phyloP scores from a whole-genome alignment of 306 rosid genomes.

The Cucurbita argyrosperma region DNA sequence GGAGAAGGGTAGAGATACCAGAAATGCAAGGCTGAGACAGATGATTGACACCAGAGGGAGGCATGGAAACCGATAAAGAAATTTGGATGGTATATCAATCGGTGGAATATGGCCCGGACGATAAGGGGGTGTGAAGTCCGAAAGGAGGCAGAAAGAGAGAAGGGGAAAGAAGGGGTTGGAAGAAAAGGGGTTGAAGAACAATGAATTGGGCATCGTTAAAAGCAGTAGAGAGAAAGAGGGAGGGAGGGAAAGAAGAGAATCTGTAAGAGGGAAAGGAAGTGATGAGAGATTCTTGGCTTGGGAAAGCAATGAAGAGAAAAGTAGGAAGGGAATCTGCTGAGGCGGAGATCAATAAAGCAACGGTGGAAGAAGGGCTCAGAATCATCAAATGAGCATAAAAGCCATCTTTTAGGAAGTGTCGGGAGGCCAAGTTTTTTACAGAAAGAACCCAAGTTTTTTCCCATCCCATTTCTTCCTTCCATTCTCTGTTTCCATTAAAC shows the following conservation, averaged over 20 bases:
- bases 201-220: constrained; percentile 39
- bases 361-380: constrained; percentile 38
- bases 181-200: constrained; percentile 28
- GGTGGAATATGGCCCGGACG: constrained; percentile 15
- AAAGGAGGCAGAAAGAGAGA: constrained; percentile 21
- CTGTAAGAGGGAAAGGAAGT: constrained; percentile 38
- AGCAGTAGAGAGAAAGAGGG: constrained; percentile 16
- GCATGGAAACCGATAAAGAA: constrained; percentile 25
- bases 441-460: too few species aligned
- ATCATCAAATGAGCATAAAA: constrained; percentile 9
- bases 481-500: not conserved
- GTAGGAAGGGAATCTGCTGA: constrained; percentile 59
- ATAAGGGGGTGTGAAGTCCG: constrained; percentile 15
- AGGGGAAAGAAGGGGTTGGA: constrained; percentile 14
- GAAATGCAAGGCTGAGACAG: constrained; percentile 78
- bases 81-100: constrained; percentile 18
- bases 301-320: constrained; percentile 50
- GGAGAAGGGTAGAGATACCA: constrained; percentile 22
- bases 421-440: constrained; percentile 8
- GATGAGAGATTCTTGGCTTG: constrained; percentile 84
- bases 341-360: constrained; percentile 45
- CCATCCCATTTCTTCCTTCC: too few species aligned
- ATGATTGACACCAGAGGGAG: constrained; percentile 59
- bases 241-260: constrained; percentile 32
- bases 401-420: constrained; percentile 19